A percentile compares a stretch with the other conserved stretches of the same genome.
These are phyloP conservation scores for Cryptococcus deneoformans DNA, from an alignment of 1,284 basidiomycete genomes.

Conservation along the genomic window DNA sequence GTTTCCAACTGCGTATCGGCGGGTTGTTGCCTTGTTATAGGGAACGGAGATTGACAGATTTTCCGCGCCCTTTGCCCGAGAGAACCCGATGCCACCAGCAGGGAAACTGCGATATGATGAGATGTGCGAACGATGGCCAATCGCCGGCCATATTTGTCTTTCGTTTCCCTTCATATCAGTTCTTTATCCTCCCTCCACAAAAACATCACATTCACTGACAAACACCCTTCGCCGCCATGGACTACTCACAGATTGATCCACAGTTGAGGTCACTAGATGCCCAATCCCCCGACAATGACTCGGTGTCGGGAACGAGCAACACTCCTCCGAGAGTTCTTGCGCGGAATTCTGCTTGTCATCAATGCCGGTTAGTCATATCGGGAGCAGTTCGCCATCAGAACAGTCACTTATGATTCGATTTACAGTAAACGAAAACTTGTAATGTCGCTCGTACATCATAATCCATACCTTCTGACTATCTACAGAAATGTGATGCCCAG, in stretches of 20 bases:
- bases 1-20: too few species aligned
- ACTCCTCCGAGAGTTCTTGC: slow-evolving; percentile 22
- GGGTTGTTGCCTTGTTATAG: too few species aligned
- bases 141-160: too few species aligned
- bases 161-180: background rate
- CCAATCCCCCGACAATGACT: too few species aligned
- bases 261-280: too few species aligned
- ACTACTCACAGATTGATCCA: background rate
- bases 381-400: background rate
- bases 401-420: slow-evolving; percentile 1
- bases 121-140: too few species aligned
- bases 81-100: too few species aligned
- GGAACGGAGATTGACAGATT: too few species aligned
- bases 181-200: background rate
- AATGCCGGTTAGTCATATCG: slow-evolving; percentile 32
- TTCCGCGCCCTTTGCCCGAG: too few species aligned
- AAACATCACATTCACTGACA: background rate
- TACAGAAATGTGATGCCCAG: slow-evolving; percentile 43
- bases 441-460: slow-evolving; percentile 2
- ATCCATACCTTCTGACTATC: background rate
- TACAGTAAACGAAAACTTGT: slow-evolving; percentile 37
- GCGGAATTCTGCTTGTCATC: slow-evolving; percentile 44
- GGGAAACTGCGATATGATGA: too few species aligned
- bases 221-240: background rate
- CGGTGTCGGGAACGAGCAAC: too few species aligned